Percentiles rank a stretch among this genome's conserved stretches.
Evolutionary conservation across 306 rosid species (phyloP).

Genomic region (Mimosa pudica): DNA sequence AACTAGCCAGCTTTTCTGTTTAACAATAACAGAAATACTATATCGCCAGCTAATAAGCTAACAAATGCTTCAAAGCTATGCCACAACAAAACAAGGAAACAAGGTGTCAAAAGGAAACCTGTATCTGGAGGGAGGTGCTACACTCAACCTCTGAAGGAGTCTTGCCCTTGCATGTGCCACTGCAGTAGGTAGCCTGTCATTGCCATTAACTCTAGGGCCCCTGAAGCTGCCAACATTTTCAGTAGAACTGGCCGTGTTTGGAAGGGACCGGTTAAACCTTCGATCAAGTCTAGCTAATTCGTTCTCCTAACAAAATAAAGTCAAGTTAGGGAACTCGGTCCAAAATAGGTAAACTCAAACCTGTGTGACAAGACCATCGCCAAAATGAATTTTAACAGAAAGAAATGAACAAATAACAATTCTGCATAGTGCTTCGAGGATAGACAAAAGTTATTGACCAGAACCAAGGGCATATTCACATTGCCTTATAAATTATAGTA

Average conservation of each 20-base stretch:
- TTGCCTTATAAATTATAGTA: not conserved
- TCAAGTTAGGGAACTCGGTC: not conserved
- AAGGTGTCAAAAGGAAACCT: constrained; percentile 50
- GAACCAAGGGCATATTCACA: not conserved
- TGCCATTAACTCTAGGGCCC: constrained; percentile 40
- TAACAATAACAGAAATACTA: not conserved
- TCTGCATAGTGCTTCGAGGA: not conserved
- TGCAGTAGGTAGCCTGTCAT: constrained; percentile 71
- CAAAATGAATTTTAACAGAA: not conserved
- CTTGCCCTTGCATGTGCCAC: constrained; percentile 85
- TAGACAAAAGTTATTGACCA: not conserved
- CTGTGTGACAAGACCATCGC: not conserved
- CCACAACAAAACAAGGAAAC: not conserved
- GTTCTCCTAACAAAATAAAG: constrained; percentile 50
- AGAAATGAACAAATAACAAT: not conserved
- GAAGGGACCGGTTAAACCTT: constrained; percentile 36
- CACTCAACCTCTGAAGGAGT: constrained; percentile 87
- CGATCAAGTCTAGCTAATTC: constrained; percentile 46
- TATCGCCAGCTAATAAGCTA: not conserved
- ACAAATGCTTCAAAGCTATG: not conserved
- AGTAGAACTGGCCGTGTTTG: constrained; percentile 40
- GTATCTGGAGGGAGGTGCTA: constrained; percentile 52
- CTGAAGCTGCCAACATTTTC: constrained; percentile 44
- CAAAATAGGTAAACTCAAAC: not conserved
- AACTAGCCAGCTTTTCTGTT: not conserved